phyloP scores from a whole-genome alignment of 805 yeast genomes.

The Myxozyma sirexii region DNA sequence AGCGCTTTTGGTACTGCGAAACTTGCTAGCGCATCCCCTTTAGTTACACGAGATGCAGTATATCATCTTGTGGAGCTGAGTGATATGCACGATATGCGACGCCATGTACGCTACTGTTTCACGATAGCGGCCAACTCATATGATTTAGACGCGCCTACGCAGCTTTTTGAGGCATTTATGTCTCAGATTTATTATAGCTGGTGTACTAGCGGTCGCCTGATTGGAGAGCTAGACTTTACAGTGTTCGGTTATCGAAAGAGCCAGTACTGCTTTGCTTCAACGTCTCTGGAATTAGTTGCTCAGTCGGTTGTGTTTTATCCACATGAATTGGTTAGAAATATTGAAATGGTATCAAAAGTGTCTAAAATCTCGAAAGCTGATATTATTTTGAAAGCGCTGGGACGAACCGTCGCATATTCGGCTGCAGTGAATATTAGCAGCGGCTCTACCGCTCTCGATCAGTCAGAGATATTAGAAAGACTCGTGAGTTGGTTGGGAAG shows the following conservation, averaged over 20 bases:
- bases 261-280: slow-evolving; percentile 12
- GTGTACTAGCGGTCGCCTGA: neutral
- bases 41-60: slow-evolving; percentile 9
- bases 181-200: slow-evolving; percentile 24
- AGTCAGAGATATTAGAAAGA: neutral
- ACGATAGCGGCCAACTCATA: neutral
- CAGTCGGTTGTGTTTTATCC: slow-evolving; percentile 4
- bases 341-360: neutral
- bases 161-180: slow-evolving; percentile 17
- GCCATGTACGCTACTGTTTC: neutral
- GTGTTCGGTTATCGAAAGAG: slow-evolving; percentile 30
- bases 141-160: neutral
- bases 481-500: neutral
- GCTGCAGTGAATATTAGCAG: neutral
- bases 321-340: neutral
- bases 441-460: too few relatives aligned
- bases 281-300: slow-evolving; percentile 8
- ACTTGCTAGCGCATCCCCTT: neutral
- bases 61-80: slow-evolving; percentile 6
- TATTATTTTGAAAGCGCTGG: neutral
- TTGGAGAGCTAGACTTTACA: slow-evolving; percentile 8
- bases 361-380: neutral
- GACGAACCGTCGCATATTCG: slow-evolving; percentile 8
- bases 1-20: slow-evolving; percentile 5
- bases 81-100: neutral